phyloP scores from a whole-genome alignment of 2,329 filamentous ascomycete species.

The Aspergillus japonicus region DNA sequence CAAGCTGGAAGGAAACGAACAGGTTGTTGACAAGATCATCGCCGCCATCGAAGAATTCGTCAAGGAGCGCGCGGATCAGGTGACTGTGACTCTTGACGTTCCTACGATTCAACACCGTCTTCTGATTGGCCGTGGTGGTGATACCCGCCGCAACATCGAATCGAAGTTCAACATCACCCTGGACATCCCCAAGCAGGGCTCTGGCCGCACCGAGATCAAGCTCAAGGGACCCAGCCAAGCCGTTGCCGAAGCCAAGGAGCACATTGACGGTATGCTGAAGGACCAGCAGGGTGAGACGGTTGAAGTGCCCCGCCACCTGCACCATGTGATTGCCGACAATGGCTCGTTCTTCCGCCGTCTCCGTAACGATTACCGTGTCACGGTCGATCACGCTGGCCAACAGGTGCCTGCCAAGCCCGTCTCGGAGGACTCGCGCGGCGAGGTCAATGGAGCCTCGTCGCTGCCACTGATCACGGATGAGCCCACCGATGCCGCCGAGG shows the following conservation, averaged over 20 bases:
- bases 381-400: conserved; percentile 85
- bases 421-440: conserved; percentile 49
- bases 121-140: conserved; percentile 88
- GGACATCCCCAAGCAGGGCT: conserved; percentile 88
- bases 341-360: conserved; percentile 92
- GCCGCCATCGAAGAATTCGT: conserved; percentile 79
- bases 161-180: conserved; percentile 80
- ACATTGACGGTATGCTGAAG: conserved; percentile 74
- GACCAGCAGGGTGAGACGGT: conserved; percentile 85
- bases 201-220: conserved; percentile 80
- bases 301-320: conserved; percentile 76
- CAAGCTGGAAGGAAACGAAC: conserved; percentile 79
- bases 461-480: conserved; percentile 95
- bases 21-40: conserved; percentile 85
- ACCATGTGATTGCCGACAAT: conserved; percentile 78
- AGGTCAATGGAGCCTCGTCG: conserved; percentile 56
- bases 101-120: conserved; percentile 86
- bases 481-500: conserved; percentile 60
- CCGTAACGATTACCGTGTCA: conserved; percentile 80
- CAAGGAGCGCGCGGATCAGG: conserved; percentile 77
- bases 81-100: conserved; percentile 75
- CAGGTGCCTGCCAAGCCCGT: conserved; percentile 68
- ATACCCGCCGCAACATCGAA: conserved; percentile 81
- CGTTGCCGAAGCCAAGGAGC: conserved; percentile 81
- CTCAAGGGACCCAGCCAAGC: conserved; percentile 74